Evolutionary conservation across 768 basidiomycete genomes (phyloP).

Genomic region (Psilocybe azurescens): DNA sequence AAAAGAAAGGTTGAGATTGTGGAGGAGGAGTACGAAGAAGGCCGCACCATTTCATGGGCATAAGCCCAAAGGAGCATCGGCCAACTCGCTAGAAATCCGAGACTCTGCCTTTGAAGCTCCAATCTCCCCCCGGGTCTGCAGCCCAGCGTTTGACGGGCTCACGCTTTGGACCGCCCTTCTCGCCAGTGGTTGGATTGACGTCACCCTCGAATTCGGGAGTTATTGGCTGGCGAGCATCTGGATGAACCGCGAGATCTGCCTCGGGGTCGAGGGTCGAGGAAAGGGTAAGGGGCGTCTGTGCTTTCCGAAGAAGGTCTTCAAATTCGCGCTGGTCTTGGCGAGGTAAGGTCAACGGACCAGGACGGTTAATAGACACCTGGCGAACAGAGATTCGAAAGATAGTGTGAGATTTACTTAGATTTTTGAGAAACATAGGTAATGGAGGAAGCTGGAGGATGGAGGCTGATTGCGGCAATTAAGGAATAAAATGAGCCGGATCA

Average conservation of each 20-base stretch:
- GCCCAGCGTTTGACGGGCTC: slow-evolving; percentile 77
- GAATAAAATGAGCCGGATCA: slow-evolving; percentile 12
- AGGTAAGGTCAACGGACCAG: slow-evolving; percentile 79
- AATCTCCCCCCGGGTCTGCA: slow-evolving; percentile 67
- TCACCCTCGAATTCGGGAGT: slow-evolving; percentile 81
- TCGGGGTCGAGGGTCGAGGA: slow-evolving; percentile 38
- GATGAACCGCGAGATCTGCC: slow-evolving; percentile 59
- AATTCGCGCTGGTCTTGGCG: slow-evolving; percentile 82
- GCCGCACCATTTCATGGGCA: neutral
- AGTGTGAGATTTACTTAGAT: neutral
- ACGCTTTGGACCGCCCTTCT: slow-evolving; percentile 84
- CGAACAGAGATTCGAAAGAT: slow-evolving; percentile 17
- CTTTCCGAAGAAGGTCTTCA: slow-evolving; percentile 76
- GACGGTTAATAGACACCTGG: slow-evolving; percentile 52
- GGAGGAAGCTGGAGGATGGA: neutral
- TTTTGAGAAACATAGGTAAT: neutral
- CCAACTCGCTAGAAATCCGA: slow-evolving; percentile 69
- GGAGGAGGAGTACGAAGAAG: neutral
- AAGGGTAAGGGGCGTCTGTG: slow-evolving; percentile 52
- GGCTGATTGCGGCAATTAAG: neutral
- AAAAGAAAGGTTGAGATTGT: slow-evolving; percentile 2
- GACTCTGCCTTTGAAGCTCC: slow-evolving; percentile 90
- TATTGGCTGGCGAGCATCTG: slow-evolving; percentile 66
- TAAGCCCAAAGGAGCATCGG: neutral
- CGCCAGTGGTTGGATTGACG: slow-evolving; percentile 81